These are phyloP conservation scores for Saussurea involucrata DNA, from an alignment of 129 eudicot genomes.

Conservation along the genomic window DNA sequence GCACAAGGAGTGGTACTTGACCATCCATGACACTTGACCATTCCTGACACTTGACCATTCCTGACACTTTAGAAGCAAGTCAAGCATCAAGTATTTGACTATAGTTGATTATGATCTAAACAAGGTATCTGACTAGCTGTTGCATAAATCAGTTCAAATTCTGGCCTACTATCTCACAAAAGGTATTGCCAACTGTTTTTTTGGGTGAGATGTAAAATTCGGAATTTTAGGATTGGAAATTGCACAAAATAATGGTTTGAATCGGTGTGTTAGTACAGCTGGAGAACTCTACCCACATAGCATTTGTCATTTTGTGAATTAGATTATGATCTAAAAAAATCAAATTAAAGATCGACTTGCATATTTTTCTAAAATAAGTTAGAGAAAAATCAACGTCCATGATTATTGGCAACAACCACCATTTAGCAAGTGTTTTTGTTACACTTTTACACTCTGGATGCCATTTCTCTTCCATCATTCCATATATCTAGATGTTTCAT, in stretches of 20 bases:
- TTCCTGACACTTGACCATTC: neutral
- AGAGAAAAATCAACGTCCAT: neutral
- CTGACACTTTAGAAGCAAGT: neutral
- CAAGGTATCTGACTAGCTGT: neutral
- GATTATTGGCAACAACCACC: neutral
- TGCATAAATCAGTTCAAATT: neutral
- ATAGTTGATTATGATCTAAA: neutral
- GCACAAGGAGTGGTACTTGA: neutral
- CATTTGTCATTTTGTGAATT: neutral
- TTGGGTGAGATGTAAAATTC: neutral
- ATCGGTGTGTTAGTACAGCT: neutral
- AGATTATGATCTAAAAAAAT: neutral
- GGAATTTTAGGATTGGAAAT: neutral
- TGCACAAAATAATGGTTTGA: neutral
- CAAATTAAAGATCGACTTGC: neutral
- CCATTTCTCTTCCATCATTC: neutral
- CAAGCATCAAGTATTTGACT: neutral
- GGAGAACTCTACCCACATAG: constrained; percentile 1
- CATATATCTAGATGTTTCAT: neutral
- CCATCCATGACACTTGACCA: neutral
- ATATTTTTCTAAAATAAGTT: neutral
- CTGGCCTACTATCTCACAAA: neutral
- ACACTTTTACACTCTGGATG: neutral
- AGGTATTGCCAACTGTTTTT: neutral
- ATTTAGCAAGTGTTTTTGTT: neutral